phyloP scores from a whole-genome alignment of 495 filamentous ascomycete genomes.

The Penicillium ucsense region DNA sequence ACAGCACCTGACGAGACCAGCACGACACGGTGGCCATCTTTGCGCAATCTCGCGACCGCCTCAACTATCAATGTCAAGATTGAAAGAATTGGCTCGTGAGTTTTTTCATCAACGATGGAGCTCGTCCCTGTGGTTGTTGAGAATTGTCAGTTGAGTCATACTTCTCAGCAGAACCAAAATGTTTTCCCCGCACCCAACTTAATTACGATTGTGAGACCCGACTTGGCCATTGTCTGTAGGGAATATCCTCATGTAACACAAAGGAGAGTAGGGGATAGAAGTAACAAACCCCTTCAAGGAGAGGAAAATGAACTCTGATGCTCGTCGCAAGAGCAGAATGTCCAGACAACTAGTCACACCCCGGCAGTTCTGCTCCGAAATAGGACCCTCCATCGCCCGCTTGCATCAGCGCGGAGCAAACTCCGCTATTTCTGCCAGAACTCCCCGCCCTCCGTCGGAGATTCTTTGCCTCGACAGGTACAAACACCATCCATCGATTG shows the following conservation, averaged over 20 bases:
- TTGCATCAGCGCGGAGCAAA: slow-evolving; percentile 1
- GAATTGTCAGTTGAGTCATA: slow-evolving; percentile 7
- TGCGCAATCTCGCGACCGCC: slow-evolving; percentile 72
- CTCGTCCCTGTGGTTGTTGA: slow-evolving; percentile 61
- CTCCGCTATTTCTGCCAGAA: slow-evolving; percentile 20
- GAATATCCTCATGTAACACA: no score
- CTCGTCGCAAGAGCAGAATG: no score
- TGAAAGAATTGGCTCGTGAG: slow-evolving; percentile 91
- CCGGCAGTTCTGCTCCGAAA: not conserved
- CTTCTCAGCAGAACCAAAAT: slow-evolving; percentile 3
- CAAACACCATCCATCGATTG: not conserved
- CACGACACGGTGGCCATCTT: slow-evolving; percentile 88
- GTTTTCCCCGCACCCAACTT: slow-evolving; percentile 67
- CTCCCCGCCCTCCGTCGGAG: slow-evolving; percentile 25
- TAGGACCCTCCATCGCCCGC: not conserved
- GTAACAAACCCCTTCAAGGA: not conserved
- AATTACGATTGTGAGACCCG: slow-evolving; percentile 69
- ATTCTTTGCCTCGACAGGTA: slow-evolving; percentile 10
- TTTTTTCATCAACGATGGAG: slow-evolving; percentile 94
- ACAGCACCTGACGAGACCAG: slow-evolving; percentile 96
- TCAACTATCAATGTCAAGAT: slow-evolving; percentile 86
- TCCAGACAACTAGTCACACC: not conserved
- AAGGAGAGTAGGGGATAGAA: not conserved
- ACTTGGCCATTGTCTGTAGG: slow-evolving; percentile 12
- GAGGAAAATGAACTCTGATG: no score